Conservation (phyloP, 2,329 filamentous ascomycete genomes). For the Scolecobasidium constrictum region DNA sequence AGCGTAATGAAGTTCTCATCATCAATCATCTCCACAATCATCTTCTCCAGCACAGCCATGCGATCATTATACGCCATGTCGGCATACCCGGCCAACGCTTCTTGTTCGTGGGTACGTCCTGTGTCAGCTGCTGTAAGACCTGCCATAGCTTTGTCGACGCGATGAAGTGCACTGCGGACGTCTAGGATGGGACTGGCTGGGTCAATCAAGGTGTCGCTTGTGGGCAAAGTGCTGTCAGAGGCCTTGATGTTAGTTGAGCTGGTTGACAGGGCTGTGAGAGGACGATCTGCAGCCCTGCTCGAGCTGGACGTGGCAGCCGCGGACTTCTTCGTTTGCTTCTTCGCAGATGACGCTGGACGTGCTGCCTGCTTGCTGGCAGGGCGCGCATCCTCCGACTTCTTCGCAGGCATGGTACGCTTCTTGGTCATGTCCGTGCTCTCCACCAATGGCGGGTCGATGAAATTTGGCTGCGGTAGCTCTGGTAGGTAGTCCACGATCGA, state of each 20-base stretch:
- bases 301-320: too few species aligned
- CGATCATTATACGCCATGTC: conserved; percentile 30
- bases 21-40: conserved; percentile 39
- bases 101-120: neutral
- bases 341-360: too few species aligned
- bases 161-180: neutral
- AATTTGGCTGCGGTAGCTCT: conserved; percentile 6
- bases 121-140: conserved; percentile 8
- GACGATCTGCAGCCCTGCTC: too few species aligned
- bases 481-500: conserved; percentile 15
- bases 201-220: neutral
- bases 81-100: conserved; percentile 22
- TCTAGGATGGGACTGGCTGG: neutral
- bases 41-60: conserved; percentile 33
- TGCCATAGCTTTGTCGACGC: neutral
- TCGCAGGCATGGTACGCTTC: too few species aligned
- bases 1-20: conserved; percentile 39
- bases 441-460: neutral
- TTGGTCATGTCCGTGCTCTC: too few species aligned
- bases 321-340: too few species aligned
- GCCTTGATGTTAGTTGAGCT: neutral
- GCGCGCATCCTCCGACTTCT: too few species aligned
- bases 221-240: neutral
- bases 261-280: neutral
- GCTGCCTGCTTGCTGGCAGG: too few species aligned